Percentiles rank a stretch among this genome's conserved stretches.
Evolutionary conservation across 2,329 filamentous ascomycete species (phyloP).

Genomic region (Calonectria honghensis): DNA sequence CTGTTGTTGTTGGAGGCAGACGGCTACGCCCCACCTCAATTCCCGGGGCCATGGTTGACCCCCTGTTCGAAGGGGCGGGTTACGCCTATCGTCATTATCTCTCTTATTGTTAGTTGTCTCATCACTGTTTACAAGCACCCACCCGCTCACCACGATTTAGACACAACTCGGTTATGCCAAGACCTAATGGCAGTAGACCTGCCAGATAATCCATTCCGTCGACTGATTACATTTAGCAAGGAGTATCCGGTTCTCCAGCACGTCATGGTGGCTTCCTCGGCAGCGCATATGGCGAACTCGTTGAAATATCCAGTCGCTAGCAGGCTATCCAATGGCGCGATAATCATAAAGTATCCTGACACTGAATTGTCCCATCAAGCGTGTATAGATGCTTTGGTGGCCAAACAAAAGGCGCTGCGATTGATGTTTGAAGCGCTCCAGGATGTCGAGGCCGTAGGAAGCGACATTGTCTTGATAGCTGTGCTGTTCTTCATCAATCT

Average conservation of each 20-base stretch:
- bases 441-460: slow-evolving; percentile 59
- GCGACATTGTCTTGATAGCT: slow-evolving; percentile 65
- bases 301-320: slow-evolving; percentile 36
- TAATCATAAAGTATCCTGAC: slow-evolving; percentile 58
- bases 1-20: slow-evolving; percentile 25
- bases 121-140: not conserved
- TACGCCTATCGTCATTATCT: slow-evolving; percentile 64
- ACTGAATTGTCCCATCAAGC: slow-evolving; percentile 48
- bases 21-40: slow-evolving; percentile 45
- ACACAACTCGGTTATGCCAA: slow-evolving; percentile 68
- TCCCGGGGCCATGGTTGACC: slow-evolving; percentile 64
- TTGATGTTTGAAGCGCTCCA: slow-evolving; percentile 63
- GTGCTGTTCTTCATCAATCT: slow-evolving; percentile 70
- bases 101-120: slow-evolving; percentile 60
- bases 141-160: slow-evolving; percentile 55
- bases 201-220: slow-evolving; percentile 67
- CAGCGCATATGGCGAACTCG: slow-evolving; percentile 67
- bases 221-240: slow-evolving; percentile 63
- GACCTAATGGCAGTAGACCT: slow-evolving; percentile 70
- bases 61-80: slow-evolving; percentile 72
- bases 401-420: slow-evolving; percentile 65
- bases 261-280: slow-evolving; percentile 68
- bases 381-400: slow-evolving; percentile 63
- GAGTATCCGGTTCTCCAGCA: slow-evolving; percentile 64
- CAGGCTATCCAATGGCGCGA: slow-evolving; percentile 44